Evolutionary conservation across 257 asterid species (phyloP), one percentile per base, ranked within the genome.

Genomic region (Echites panduratus): DNA sequence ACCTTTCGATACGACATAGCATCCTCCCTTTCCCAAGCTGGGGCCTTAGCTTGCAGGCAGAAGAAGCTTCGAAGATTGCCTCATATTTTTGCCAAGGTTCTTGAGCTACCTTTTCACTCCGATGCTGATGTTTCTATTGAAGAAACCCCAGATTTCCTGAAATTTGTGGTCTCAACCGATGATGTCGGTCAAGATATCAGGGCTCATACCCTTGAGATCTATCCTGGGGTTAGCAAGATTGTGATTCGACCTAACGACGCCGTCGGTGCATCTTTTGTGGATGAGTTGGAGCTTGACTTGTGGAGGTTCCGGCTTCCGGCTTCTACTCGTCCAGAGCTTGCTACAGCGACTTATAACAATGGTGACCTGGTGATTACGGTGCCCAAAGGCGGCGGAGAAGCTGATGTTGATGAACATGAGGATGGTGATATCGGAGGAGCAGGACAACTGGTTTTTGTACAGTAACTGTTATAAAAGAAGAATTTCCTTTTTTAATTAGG

Each of bases 251-350:
- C 84, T 38, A 69, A 40, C 72, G 78, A 73, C 67, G 83, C 79
- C 69, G 84, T 68, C 63, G 79, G 68, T 22, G 91, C 78, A 58
- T 56, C 80, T 8, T 76, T 78, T 38, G 86, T 86, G 24, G 83
- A 81, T 27, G 96, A 83, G 3, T 75, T 91, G 68, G 97, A 83
- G 83, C 86, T 89, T 61, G 91, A 88, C 71, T 29, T 88, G 78
- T 91, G 96, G 97, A 87, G 97, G 83, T 88, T 89, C 48, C 87
- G 97, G 64, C 89, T 91, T 27, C 96, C 97, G 32, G 82, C 76
- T 0, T 77, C 83, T 35, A 86, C 92, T 3, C 80, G 68, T n/a
- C 92, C 96, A 72, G 91, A 87, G 81, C 81, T 87, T 70, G 97
- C 88, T 43, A 81, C 84, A 1, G 95, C 91, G 27, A 82, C 77